Conservation (phyloP, 257 asterid genomes). For the Ehretia macrophylla region DNA sequence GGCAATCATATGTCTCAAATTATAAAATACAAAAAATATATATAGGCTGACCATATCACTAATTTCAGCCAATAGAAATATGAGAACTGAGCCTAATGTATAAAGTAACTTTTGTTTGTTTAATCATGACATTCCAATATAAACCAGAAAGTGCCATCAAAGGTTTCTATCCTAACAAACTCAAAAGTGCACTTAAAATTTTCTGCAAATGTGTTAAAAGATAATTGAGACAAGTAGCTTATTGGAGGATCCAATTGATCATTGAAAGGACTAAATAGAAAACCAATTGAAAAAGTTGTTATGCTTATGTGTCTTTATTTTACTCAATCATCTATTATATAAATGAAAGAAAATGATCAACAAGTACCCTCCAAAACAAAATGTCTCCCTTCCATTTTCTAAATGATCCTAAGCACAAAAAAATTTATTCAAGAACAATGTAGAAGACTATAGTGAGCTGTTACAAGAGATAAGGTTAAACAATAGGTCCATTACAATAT, state of each 20-base stretch:
- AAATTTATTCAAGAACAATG: slow-evolving; percentile 16
- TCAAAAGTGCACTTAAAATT: too few relatives aligned
- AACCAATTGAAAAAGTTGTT: background rate
- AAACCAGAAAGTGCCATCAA: too few relatives aligned
- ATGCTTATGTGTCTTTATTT: slow-evolving; percentile 12
- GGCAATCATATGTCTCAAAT: background rate
- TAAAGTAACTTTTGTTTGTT: too few relatives aligned
- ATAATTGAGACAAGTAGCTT: slow-evolving; percentile 26
- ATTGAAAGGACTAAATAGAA: slow-evolving; percentile 3
- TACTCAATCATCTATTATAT: slow-evolving; percentile 7
- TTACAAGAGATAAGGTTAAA: slow-evolving; percentile 13
- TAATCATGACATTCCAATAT: too few relatives aligned
- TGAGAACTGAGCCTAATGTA: too few relatives aligned
- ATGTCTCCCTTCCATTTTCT: slow-evolving; percentile 7
- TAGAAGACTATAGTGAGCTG: slow-evolving; percentile 12
- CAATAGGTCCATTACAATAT: background rate
- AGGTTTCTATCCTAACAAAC: too few relatives aligned
- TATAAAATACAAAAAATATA: background rate
- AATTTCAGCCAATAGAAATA: too few relatives aligned
- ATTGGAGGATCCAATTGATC: slow-evolving; percentile 10
- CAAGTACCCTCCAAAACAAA: too few relatives aligned
- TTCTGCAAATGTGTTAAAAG: slow-evolving; percentile 14
- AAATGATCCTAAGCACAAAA: slow-evolving; percentile 1
- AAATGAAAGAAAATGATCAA: slow-evolving; percentile 4
- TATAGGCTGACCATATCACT: too few relatives aligned